Conservation (phyloP, 495 filamentous ascomycete genomes). For the Aspergillus coremiiformis region DNA sequence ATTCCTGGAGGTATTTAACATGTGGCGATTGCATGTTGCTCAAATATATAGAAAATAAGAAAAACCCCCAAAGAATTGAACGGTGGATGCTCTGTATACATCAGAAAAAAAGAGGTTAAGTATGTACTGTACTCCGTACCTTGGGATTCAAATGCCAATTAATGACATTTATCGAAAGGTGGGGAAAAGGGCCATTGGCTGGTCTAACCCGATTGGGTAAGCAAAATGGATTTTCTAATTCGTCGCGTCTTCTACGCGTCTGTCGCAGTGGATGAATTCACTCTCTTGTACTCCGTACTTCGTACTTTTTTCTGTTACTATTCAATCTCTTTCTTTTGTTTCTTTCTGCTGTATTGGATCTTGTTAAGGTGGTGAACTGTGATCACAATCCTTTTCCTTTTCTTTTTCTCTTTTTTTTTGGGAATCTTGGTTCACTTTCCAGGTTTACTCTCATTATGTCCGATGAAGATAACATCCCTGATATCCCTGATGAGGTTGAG, state of each 20-base stretch:
- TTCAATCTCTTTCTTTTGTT: background rate
- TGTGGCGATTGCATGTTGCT: slow-evolving; percentile 39
- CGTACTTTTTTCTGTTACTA: background rate
- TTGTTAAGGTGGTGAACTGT: background rate
- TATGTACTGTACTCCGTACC: no score
- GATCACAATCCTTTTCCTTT: background rate
- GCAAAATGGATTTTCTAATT: background rate
- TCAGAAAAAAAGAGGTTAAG: background rate
- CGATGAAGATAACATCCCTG: slow-evolving; percentile 5
- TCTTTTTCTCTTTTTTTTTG: background rate
- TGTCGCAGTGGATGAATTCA: background rate
- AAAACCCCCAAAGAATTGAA: background rate
- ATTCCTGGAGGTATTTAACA: slow-evolving; percentile 58
- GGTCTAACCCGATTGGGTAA: background rate
- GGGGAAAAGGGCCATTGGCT: background rate
- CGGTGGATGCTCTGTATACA: background rate
- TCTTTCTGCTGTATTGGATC: background rate
- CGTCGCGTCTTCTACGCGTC: background rate
- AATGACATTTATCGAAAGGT: no score
- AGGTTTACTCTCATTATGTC: slow-evolving; percentile 7
- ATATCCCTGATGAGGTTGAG: slow-evolving; percentile 32
- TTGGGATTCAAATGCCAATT: no score
- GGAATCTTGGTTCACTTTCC: no score
- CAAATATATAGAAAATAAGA: background rate
- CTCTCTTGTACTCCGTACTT: background rate